Evolutionary conservation across 2,329 filamentous ascomycete genomes (phyloP), one percentile per base, ranked within the genome.

Genomic region (Colletotrichum sp.): DNA sequence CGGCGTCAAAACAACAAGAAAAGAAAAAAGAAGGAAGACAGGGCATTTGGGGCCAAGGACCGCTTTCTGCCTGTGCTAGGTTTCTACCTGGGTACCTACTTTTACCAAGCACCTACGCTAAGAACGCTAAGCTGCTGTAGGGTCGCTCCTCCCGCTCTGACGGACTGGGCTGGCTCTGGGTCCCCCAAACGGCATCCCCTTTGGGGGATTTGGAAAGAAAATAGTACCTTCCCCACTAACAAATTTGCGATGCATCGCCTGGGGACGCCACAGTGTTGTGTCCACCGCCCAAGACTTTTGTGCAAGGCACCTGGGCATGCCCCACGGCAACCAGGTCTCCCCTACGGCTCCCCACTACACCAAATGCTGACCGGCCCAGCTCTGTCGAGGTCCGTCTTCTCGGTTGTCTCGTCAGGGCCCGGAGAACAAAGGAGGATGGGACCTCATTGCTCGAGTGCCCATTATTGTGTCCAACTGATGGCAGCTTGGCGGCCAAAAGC

Each of bases 121-220:
- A 39, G 16, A 24, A 63, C 69, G 39, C 69, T 68, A 68, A 63
- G 49, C 12, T 72, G 69, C 72, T 24, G 62, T 63, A 67, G 55
- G 34, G 69, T 39, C 63, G 55, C 69, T 75, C 69, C 72, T 75
- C 69, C 72, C 72, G 72, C 71, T 71, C 71, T 74, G 71, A 74
- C 44, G 67, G 32, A 49, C 67, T 74, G 67, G 59, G 59, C 67
- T 74, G 67, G 71, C 59, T 71, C 59, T 74, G 67, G 71, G 44
- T 71, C 28, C n/a, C 44, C 65, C 57, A 63, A 73, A 73, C 65
- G 71, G 59, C 34, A 64, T 64, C 62, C 62, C 62, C 62, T 44
- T 64, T 64, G 24, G 30, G 18, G 67, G 68, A 44, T 44, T 59
- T 49, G 34, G 52, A 30, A 28, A 36, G 32, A 32, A 32, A 34